These are phyloP conservation scores for Backusella psychrophila DNA, from an alignment of 192 early-diverging fungal species.

Conservation along the genomic window DNA sequence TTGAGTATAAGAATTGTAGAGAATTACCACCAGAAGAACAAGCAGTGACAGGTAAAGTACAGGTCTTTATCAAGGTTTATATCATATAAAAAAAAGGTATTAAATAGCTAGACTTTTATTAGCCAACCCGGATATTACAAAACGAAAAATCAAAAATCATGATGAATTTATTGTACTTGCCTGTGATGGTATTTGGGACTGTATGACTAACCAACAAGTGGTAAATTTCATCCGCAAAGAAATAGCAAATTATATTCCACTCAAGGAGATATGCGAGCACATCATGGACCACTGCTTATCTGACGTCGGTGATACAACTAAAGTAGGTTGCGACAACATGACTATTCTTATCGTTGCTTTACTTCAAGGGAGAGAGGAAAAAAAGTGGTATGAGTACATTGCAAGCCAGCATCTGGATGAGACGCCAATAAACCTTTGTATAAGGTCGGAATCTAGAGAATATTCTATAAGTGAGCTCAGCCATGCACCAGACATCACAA, in stretches of 20 bases:
- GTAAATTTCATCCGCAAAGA: slow-evolving; percentile 80
- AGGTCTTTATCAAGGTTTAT: too few species aligned
- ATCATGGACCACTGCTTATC: slow-evolving; percentile 92
- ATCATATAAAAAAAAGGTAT: background rate
- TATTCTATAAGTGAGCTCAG: background rate
- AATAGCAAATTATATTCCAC: slow-evolving; percentile 57
- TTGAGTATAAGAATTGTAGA: slow-evolving; percentile 90
- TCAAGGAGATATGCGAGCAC: slow-evolving; percentile 76
- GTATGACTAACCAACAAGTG: slow-evolving; percentile 85
- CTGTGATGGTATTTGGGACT: slow-evolving; percentile 99
- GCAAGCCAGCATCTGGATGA: background rate
- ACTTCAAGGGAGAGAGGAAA: slow-evolving; percentile 67
- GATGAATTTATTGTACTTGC: slow-evolving; percentile 94
- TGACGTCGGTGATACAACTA: slow-evolving; percentile 77
- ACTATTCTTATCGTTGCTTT: slow-evolving; percentile 90
- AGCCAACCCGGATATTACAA: slow-evolving; percentile 80
- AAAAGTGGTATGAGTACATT: slow-evolving; percentile 64
- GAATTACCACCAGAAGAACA: slow-evolving; percentile 79
- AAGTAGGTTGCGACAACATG: slow-evolving; percentile 99
- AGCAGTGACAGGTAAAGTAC: slow-evolving; percentile 71
- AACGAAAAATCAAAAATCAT: slow-evolving; percentile 50
- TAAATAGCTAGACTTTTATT: background rate
- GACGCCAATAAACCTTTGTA: background rate
- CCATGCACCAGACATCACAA: background rate
- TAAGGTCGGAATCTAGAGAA: slow-evolving; percentile 6